phyloP scores from a whole-genome alignment of 2,329 filamentous ascomycete species.

The Venturiaceae sp. region DNA sequence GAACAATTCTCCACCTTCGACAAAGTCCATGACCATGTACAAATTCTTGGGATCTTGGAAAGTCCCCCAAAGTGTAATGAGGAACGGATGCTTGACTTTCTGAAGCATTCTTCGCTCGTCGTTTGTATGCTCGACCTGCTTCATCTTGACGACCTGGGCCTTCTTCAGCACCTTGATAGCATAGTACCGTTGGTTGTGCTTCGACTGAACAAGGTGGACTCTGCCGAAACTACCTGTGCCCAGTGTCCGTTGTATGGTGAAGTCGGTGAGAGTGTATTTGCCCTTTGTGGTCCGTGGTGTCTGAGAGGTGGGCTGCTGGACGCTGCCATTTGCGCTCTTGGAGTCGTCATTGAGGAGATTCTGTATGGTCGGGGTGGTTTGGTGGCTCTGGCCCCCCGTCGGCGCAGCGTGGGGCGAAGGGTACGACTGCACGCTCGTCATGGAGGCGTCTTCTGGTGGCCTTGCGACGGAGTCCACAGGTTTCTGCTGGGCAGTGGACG shows the following conservation, averaged over 20 bases:
- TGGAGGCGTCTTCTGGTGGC: background rate
- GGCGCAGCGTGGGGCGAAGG: background rate
- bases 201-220: constrained; percentile 93
- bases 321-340: constrained; percentile 26
- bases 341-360: constrained; percentile 62
- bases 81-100: constrained; percentile 93
- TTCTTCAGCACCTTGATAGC: constrained; percentile 98
- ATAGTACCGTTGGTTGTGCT: constrained; percentile 97
- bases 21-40: constrained; percentile 99
- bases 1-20: constrained; percentile 95
- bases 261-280: constrained; percentile 91
- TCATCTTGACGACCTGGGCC: constrained; percentile 98
- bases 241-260: constrained; percentile 79
- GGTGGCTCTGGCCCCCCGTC: constrained; percentile 19
- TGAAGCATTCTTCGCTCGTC: constrained; percentile 94
- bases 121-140: constrained; percentile 99
- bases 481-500: background rate
- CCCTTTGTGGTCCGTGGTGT: constrained; percentile 73
- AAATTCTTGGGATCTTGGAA: constrained; percentile 93
- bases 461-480: background rate
- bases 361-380: constrained; percentile 71
- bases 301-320: constrained; percentile 23
- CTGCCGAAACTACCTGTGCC: constrained; percentile 95
- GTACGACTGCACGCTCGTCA: constrained; percentile 2
- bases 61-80: constrained; percentile 96